Base-by-base conservation (phyloP, 441 rosid genomes). In the Lepidium campestre region DNA sequence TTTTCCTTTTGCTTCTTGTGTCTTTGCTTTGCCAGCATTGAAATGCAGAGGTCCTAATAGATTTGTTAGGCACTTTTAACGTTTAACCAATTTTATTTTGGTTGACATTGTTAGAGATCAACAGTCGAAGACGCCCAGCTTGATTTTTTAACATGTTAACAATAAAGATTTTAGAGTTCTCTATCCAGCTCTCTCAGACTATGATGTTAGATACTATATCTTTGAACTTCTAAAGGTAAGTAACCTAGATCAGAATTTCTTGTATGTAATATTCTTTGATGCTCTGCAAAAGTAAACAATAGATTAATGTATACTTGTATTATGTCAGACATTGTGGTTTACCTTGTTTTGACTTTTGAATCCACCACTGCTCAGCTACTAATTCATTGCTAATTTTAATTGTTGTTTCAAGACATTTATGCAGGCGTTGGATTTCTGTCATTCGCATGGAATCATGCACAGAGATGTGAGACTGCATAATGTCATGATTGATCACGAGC, bases 401-500 rank as follows among this genome's bases (percentile, higher is more conserved):
- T 40, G 19, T 42, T 22, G 15, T 57, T 9, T 11, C 7, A 4
- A 10, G 14, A 64, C 25, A 13, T 15, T 3, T 72, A 15, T 75
- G 71, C 58, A 94, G 99, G 99, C 99, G 4, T 77, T 94, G 85
- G 99, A 91, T 75, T 89, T 83, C 72, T 89, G 99, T 77, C 99
- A 91, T 79, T 88, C 98, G 0, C 96, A 88, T 78, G 99, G 99
- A 59, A 94, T 94, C 41, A 91, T 94, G 99, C 99, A 94, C 73
- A 86, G 97, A 49, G 99, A 94, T 81, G 99, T 94, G 61, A 94
- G 89, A 76, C 99, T 98, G 0, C 99, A 94, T 74, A 94, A 94
- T 80, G 98, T 94, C 61, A 91, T 94, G 99, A 91, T 94, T 80
- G 99, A 91, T 80, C 99, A 91, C 17, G 99, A 86, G 62, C 97